Evolutionary conservation across 2,329 filamentous ascomycete species (phyloP), one percentile per base, ranked within the genome.

Genomic region (Juglanconis sp.): DNA sequence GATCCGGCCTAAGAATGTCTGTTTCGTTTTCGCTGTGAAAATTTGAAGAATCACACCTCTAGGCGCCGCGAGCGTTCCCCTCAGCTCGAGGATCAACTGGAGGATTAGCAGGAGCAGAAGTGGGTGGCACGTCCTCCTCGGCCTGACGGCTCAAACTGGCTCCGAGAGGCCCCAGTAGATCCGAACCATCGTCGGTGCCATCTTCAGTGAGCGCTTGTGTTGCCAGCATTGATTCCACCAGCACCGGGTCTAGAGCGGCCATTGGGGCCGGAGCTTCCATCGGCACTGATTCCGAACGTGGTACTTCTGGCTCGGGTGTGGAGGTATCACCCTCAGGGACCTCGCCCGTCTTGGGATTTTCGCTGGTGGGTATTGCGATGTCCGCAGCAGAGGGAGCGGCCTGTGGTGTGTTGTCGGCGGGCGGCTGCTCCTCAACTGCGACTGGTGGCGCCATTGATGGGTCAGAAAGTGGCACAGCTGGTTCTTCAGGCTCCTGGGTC

Each of bases 101-200:
- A 24, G 40, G 15, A 36, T 10, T 11, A 35, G 50, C 24, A 1
- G 55, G 54, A 13, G 49, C 34, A 47, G 61, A 49, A 9, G 54
- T 46, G 5, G 61, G 40, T 30, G 58, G 61, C 36, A 31, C 35
- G 10, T 63, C 61, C 32, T 63, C 61, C 56, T 63, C 61, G 3
- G 55, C 61, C 31, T 63, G 61, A 31, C 49, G 53, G 40, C 46
- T 60, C 42, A 63, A 48, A 24, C 46, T 52, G 30, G 61, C 59
- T 34, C 46, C 55, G 30, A 61, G 35, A 52, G 58, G 56, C 10
- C 61, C 61, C n/a, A 63, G 54, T 10, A 63, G 48, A 32, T 63
- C 58, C 5, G 60, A 57, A 17, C 54, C 58, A 15, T 63, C 58
- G 13, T 63, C 58, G 11, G 38, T 55, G 13, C 17, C 47, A 11